These are phyloP conservation scores for Mycena pura DNA, from an alignment of 768 basidiomycete genomes.

Conservation along the genomic window DNA sequence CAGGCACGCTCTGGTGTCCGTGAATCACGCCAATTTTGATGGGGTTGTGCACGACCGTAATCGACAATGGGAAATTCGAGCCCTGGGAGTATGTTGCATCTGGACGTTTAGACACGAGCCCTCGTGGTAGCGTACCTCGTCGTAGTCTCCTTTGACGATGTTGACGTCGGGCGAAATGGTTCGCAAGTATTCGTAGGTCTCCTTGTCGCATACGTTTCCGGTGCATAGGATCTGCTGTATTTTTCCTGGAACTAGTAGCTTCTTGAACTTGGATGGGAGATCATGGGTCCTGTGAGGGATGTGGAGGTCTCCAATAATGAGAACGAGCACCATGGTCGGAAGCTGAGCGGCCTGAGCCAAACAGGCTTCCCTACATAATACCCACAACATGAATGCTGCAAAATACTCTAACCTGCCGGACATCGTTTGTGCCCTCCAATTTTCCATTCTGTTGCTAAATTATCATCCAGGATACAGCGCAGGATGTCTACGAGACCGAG, in stretches of 20 bases:
- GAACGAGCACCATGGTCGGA: slow-evolving; percentile 82
- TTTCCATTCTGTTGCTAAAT: slow-evolving; percentile 9
- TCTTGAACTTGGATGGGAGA: slow-evolving; percentile 95
- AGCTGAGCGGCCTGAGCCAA: slow-evolving; percentile 1
- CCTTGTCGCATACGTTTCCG: slow-evolving; percentile 96
- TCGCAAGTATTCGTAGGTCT: slow-evolving; percentile 95
- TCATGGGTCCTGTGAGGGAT: slow-evolving; percentile 92
- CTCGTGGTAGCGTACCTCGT: slow-evolving; percentile 69
- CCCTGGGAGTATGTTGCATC: slow-evolving; percentile 45
- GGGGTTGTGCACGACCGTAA: slow-evolving; percentile 81
- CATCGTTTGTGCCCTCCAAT: slow-evolving; percentile 64
- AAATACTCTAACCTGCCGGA: slow-evolving; percentile 94
- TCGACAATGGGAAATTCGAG: slow-evolving; percentile 77
- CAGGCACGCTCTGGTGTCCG: slow-evolving; percentile 92
- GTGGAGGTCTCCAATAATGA: slow-evolving; percentile 96
- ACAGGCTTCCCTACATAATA: not conserved
- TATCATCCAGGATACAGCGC: slow-evolving; percentile 77
- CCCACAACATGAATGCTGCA: slow-evolving; percentile 61
- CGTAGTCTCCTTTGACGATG: slow-evolving; percentile 93
- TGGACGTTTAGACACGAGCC: not conserved
- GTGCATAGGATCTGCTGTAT: slow-evolving; percentile 98
- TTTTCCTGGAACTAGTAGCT: slow-evolving; percentile 93
- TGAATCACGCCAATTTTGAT: slow-evolving; percentile 93
- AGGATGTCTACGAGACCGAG: slow-evolving; percentile 91
- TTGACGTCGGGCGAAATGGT: slow-evolving; percentile 94